Evolutionary conservation across 2,329 filamentous ascomycete species (phyloP).

Genomic region (Triangularia verruculosa): DNA sequence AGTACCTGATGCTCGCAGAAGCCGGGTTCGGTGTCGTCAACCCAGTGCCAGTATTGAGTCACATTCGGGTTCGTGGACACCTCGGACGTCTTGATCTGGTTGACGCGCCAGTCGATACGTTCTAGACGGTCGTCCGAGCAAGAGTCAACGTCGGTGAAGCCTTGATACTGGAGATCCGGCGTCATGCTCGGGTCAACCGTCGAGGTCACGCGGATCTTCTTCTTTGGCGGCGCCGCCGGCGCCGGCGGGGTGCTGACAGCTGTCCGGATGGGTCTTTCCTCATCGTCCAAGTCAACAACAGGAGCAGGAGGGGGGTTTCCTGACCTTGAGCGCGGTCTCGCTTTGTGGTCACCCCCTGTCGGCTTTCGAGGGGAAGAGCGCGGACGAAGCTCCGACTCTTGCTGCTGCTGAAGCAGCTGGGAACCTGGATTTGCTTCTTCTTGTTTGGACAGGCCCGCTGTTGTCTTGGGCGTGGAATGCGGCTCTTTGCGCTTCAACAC

Average conservation of each 20-base stretch:
- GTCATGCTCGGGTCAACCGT: not conserved
- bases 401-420: slow-evolving; percentile 26
- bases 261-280: not conserved
- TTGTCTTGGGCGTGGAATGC: not conserved
- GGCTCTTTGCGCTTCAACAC: not conserved
- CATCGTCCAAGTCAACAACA: not conserved
- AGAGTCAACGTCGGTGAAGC: slow-evolving; percentile 53
- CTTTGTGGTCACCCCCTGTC: not conserved
- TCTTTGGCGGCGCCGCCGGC: not conserved
- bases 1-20: slow-evolving; percentile 55
- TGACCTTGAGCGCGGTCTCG: not conserved
- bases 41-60: slow-evolving; percentile 57
- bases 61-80: slow-evolving; percentile 46
- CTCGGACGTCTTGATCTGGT: slow-evolving; percentile 49
- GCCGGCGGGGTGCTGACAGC: not conserved
- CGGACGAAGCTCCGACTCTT: slow-evolving; percentile 15
- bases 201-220: slow-evolving; percentile 10
- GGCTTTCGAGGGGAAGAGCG: slow-evolving; percentile 2
- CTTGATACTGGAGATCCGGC: slow-evolving; percentile 38
- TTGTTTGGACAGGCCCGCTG: slow-evolving; percentile 24
- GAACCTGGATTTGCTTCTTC: not conserved
- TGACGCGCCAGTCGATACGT: slow-evolving; percentile 49
- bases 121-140: slow-evolving; percentile 44
- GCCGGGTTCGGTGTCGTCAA: slow-evolving; percentile 33
- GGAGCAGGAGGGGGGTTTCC: not conserved